Evolutionary conservation across 768 basidiomycete species (phyloP).

Genomic region (Mycena leptocephala): DNA sequence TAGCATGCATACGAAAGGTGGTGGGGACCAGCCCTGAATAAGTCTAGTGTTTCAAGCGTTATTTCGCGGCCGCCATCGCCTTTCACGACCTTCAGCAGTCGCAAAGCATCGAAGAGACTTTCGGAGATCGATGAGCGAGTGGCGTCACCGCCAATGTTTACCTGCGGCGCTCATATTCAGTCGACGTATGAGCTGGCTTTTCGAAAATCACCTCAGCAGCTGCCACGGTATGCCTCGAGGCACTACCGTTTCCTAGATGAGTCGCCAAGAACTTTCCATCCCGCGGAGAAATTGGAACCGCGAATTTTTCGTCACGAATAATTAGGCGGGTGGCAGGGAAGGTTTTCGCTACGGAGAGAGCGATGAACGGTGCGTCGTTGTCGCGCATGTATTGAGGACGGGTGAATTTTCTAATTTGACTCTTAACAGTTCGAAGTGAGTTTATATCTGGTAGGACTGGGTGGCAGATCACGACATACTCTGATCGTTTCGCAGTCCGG

Average conservation of each 20-base stretch:
- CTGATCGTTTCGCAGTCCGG: neutral
- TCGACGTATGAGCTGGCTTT: no score
- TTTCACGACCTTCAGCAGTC: neutral
- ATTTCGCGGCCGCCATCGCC: no score
- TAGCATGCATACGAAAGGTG: constrained; percentile 14
- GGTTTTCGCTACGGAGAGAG: neutral
- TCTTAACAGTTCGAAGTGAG: neutral
- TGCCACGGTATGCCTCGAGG: neutral
- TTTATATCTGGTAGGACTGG: neutral
- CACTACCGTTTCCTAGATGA: neutral
- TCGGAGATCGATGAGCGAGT: no score
- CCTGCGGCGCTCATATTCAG: no score
- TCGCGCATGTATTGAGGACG: neutral
- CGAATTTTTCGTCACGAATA: constrained; percentile 4
- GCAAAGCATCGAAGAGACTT: neutral
- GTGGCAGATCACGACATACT: no score
- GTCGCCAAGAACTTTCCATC: neutral
- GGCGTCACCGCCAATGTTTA: no score
- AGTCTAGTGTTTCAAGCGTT: neutral
- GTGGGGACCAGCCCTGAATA: neutral
- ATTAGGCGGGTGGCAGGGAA: neutral
- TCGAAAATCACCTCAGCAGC: no score
- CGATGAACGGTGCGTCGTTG: constrained; percentile 6
- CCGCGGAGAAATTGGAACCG: neutral
- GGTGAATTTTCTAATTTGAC: neutral